phyloP scores from a whole-genome alignment of 441 rosid genomes.

The Arabidopsis lyrata region DNA sequence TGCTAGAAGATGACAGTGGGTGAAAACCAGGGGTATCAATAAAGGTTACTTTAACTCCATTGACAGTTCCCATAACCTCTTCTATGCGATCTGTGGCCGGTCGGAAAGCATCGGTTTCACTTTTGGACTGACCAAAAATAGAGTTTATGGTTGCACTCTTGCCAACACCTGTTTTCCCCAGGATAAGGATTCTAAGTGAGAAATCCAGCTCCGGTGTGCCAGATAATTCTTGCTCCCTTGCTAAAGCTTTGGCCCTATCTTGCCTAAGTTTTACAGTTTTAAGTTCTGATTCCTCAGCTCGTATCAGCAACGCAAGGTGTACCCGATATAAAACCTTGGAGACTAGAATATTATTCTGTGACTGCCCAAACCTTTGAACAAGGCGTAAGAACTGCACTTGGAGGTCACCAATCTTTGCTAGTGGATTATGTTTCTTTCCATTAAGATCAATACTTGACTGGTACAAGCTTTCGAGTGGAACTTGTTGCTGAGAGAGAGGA shows the following conservation, averaged over 20 bases:
- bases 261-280: slow-evolving; percentile 57
- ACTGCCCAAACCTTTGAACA: slow-evolving; percentile 66
- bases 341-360: slow-evolving; percentile 68
- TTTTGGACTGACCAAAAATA: slow-evolving; percentile 73
- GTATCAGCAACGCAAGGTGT: slow-evolving; percentile 76
- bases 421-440: slow-evolving; percentile 54
- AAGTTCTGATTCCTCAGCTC: slow-evolving; percentile 73
- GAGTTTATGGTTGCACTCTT: slow-evolving; percentile 98
- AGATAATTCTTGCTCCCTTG: slow-evolving; percentile 76
- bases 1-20: slow-evolving; percentile 57
- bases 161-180: slow-evolving; percentile 96
- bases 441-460: slow-evolving; percentile 41
- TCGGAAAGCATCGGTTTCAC: slow-evolving; percentile 76
- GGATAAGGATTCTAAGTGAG: slow-evolving; percentile 74
- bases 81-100: slow-evolving; percentile 71
- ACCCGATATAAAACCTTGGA: slow-evolving; percentile 84
- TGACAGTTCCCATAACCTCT: slow-evolving; percentile 74
- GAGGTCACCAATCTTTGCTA: slow-evolving; percentile 71
- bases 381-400: slow-evolving; percentile 76
- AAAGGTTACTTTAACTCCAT: slow-evolving; percentile 77
- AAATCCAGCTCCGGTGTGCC: slow-evolving; percentile 73
- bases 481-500: slow-evolving; percentile 51
- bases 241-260: slow-evolving; percentile 60
- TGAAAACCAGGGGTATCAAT: slow-evolving; percentile 92
- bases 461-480: slow-evolving; percentile 50